Conservation (phyloP, 805 yeast genomes). For the Schwanniomyces occidentalis region DNA sequence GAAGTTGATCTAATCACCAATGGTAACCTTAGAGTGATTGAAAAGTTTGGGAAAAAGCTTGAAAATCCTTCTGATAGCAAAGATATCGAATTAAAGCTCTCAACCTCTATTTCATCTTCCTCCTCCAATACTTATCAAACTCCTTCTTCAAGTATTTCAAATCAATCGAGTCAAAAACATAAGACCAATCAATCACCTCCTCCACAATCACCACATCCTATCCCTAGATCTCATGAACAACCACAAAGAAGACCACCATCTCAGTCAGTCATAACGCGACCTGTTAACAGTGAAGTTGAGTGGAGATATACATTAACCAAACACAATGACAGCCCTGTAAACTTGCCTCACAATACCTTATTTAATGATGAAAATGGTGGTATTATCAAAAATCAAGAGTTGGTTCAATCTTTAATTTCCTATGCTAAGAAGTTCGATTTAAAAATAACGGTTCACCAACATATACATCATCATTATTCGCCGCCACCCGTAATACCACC, state of each 20-base stretch:
- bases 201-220: background rate
- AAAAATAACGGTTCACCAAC: constrained; percentile 77
- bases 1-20: constrained; percentile 58
- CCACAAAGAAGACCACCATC: constrained; percentile 1
- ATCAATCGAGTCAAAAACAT: background rate
- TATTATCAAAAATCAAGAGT: constrained; percentile 49
- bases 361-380: constrained; percentile 41
- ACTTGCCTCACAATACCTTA: constrained; percentile 20
- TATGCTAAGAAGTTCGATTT: constrained; percentile 60
- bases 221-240: background rate
- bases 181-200: background rate
- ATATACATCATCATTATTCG: constrained; percentile 75
- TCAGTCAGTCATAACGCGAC: constrained; percentile 9
- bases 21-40: constrained; percentile 13
- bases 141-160: constrained; percentile 3
- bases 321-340: constrained; percentile 40
- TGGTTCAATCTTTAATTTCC: constrained; percentile 57
- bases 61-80: background rate
- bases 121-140: background rate
- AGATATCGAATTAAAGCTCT: background rate
- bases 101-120: background rate
- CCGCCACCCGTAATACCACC: constrained; percentile 29
- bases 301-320: constrained; percentile 57
- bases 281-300: constrained; percentile 41
- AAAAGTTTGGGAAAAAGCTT: constrained; percentile 1